Evolutionary conservation across 768 basidiomycete species (phyloP).

Genomic region (Neoboletus brunneissimus): DNA sequence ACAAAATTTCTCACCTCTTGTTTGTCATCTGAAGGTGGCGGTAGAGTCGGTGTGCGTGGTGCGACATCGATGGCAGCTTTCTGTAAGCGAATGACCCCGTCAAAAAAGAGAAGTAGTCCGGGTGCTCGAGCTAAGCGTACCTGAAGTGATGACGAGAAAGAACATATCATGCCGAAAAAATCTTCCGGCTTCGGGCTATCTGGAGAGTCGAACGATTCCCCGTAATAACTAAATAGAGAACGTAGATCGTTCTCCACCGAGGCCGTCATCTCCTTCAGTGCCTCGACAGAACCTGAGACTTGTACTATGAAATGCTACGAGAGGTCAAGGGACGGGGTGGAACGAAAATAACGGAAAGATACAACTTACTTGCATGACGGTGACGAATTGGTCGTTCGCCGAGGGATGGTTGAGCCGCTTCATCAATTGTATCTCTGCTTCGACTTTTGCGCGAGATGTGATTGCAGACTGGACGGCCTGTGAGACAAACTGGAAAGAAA

Average conservation of each 20-base stretch:
- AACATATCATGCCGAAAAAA: slow-evolving; percentile 72
- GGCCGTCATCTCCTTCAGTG: slow-evolving; percentile 57
- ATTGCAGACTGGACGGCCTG: slow-evolving; percentile 59
- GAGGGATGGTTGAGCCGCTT: slow-evolving; percentile 31
- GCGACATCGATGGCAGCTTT: slow-evolving; percentile 66
- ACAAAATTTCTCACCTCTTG: slow-evolving; percentile 7
- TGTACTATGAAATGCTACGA: slow-evolving; percentile 32
- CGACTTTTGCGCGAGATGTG: slow-evolving; percentile 54
- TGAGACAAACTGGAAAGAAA: slow-evolving; percentile 65
- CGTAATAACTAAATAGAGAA: slow-evolving; percentile 67
- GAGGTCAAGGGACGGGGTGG: background rate
- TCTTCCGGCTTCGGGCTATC: slow-evolving; percentile 76
- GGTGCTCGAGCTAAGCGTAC: slow-evolving; percentile 32
- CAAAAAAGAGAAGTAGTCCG: background rate
- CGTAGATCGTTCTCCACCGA: slow-evolving; percentile 60
- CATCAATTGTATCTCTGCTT: slow-evolving; percentile 50
- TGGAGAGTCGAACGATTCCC: slow-evolving; percentile 63
- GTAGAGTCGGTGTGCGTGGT: background rate
- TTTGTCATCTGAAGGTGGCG: background rate
- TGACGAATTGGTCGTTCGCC: slow-evolving; percentile 58
- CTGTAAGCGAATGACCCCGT: slow-evolving; percentile 31
- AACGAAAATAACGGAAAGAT: background rate
- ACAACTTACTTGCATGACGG: slow-evolving; percentile 62
- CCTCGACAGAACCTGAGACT: slow-evolving; percentile 54
- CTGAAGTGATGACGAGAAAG: slow-evolving; percentile 72